Conservation (phyloP, 495 filamentous ascomycete species). For the Xylaria intraflava region DNA sequence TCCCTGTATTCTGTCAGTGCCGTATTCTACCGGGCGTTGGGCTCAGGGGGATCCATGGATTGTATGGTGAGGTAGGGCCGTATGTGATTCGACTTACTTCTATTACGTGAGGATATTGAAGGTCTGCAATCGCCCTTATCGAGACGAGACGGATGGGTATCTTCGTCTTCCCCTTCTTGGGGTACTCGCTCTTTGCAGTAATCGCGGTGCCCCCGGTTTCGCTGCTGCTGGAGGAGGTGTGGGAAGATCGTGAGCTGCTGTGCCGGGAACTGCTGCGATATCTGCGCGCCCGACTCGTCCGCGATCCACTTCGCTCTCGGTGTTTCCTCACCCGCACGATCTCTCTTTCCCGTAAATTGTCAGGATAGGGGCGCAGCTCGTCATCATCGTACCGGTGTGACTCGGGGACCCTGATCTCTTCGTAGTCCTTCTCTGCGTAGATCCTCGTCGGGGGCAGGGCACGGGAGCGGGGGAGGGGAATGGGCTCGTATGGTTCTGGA, state of each 20-base stretch:
- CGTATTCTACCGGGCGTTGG: background rate
- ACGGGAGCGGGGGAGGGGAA: constrained; percentile 46
- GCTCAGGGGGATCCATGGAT: background rate
- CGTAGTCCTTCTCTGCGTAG: constrained; percentile 47
- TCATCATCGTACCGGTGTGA: constrained; percentile 63
- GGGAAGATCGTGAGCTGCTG: constrained; percentile 33
- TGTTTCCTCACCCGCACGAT: constrained; percentile 35
- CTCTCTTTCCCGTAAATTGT: constrained; percentile 48
- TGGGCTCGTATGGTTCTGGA: constrained; percentile 44
- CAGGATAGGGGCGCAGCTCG: constrained; percentile 53
- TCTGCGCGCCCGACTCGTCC: constrained; percentile 21
- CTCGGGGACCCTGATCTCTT: constrained; percentile 62
- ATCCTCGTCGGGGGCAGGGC: constrained; percentile 41
- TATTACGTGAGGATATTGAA: constrained; percentile 80
- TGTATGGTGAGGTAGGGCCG: background rate
- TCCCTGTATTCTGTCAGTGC: constrained; percentile 48
- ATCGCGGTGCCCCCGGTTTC: constrained; percentile 29
- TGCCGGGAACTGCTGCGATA: constrained; percentile 15
- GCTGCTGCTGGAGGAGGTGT: constrained; percentile 44
- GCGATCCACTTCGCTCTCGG: constrained; percentile 26
- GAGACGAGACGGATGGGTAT: constrained; percentile 73
- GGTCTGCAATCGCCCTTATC: constrained; percentile 68
- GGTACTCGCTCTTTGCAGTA: constrained; percentile 51
- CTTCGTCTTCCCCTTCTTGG: constrained; percentile 80
- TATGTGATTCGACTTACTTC: constrained; percentile 51